Evolutionary conservation across 768 basidiomycete genomes (phyloP).

Genomic region (Pulveroboletus frians): DNA sequence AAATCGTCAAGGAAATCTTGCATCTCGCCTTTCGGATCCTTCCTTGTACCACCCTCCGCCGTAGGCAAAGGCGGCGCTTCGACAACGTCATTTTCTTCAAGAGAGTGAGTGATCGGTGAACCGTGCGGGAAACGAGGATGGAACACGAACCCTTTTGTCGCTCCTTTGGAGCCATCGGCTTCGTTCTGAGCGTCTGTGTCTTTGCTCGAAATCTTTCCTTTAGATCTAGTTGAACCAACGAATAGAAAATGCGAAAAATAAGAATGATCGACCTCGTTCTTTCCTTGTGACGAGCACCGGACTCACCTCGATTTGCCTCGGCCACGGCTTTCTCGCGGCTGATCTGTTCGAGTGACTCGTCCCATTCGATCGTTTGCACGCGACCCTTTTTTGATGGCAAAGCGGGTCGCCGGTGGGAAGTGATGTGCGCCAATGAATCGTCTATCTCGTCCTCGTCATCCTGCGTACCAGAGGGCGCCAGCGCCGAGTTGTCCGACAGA

Average conservation of each 20-base stretch:
- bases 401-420: conserved; percentile 23
- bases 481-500: conserved; percentile 34
- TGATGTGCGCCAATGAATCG: conserved; percentile 49
- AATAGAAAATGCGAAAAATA: neutral
- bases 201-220: conserved; percentile 56
- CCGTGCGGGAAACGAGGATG: neutral
- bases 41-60: conserved; percentile 25
- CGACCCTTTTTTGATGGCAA: conserved; percentile 54
- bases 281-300: neutral
- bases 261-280: neutral
- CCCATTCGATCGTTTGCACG: conserved; percentile 62
- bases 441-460: conserved; percentile 57
- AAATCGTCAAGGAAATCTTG: conserved; percentile 70
- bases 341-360: conserved; percentile 58
- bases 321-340: conserved; percentile 66
- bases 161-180: conserved; percentile 31
- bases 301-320: conserved; percentile 68
- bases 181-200: conserved; percentile 41
- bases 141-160: conserved; percentile 36
- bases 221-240: conserved; percentile 39
- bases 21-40: conserved; percentile 52
- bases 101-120: neutral
- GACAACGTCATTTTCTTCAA: conserved; percentile 29
- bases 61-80: conserved; percentile 55
- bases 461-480: conserved; percentile 6